Evolutionary conservation across 768 basidiomycete species (phyloP).

Genomic region (Boletellus ananas): DNA sequence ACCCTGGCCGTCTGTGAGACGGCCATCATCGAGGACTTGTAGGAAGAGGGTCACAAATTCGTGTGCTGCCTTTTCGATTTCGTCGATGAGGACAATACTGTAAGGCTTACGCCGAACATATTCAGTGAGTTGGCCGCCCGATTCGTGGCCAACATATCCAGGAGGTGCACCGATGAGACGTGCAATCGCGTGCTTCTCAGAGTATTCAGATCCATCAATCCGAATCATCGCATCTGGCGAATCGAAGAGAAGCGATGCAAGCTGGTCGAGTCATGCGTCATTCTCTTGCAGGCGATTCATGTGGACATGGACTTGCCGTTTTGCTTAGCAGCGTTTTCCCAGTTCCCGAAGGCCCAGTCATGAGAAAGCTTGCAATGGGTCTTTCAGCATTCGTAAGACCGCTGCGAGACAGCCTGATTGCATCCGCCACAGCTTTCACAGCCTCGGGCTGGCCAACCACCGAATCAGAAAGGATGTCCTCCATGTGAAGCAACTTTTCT

Average conservation of each 20-base stretch:
- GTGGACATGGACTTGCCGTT: slow-evolving; percentile 51
- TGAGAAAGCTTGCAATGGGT: slow-evolving; percentile 90
- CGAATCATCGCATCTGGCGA: slow-evolving; percentile 90
- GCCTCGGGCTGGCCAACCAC: slow-evolving; percentile 92
- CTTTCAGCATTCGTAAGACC: slow-evolving; percentile 87
- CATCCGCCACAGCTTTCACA: slow-evolving; percentile 89
- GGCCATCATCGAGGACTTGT: slow-evolving; percentile 90
- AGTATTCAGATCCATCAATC: slow-evolving; percentile 91
- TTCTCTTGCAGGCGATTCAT: background rate
- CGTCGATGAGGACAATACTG: slow-evolving; percentile 79
- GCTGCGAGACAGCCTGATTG: slow-evolving; percentile 87
- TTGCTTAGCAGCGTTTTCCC: slow-evolving; percentile 90
- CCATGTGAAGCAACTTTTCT: slow-evolving; percentile 85
- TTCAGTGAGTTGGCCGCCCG: slow-evolving; percentile 89
- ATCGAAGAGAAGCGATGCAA: slow-evolving; percentile 87
- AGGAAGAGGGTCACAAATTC: slow-evolving; percentile 69
- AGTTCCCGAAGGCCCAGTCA: slow-evolving; percentile 89
- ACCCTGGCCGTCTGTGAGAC: slow-evolving; percentile 91
- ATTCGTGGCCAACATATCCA: slow-evolving; percentile 90
- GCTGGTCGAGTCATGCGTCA: slow-evolving; percentile 39
- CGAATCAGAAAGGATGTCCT: slow-evolving; percentile 68
- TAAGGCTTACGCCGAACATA: slow-evolving; percentile 91
- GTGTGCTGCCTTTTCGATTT: slow-evolving; percentile 87
- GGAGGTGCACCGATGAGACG: slow-evolving; percentile 70
- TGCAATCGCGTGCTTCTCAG: slow-evolving; percentile 75